Evolutionary conservation across 2,329 filamentous ascomycete species (phyloP), one percentile per base, ranked within the genome.

Genomic region (Fusarium coffeatum): DNA sequence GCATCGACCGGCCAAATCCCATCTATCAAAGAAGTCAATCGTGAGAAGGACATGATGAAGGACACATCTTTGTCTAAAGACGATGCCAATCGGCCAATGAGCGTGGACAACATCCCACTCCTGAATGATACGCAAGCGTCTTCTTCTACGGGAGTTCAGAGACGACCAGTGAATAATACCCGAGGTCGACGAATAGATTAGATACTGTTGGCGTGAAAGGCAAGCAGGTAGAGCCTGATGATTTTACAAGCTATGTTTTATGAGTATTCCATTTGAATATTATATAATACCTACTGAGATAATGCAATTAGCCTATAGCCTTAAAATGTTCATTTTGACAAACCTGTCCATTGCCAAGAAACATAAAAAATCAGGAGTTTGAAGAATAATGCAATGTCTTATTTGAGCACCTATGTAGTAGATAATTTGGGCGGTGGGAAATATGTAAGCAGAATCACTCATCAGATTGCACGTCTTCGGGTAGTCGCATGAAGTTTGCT

Each of bases 61-160:
- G 66, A 42, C 20, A 61, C 67, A 12, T 53, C 59, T 40, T 50
- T 69, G 22, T 65, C 72, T 3, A 71, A 67, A 48, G 64, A 70
- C 11, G 68, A 56, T 9, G 70, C 65, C n/a, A 64, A 66, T 27
- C 74, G 73, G 28, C 71, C 65, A 15, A 72, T 74, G 11, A 78
- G 76, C 48, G 76, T 90, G 3, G 88, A 90, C 64, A 80, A 83
- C 20, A 90, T 90, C 48, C 88, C 88, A 4, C 76, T 90, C 30
- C 78, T 91, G 18, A 85, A 87, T 18, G 84, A 87, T 55, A 74
- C 76, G 43, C 72, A 72, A 13, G 72, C 69, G 9, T 74, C 74
- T 5, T 75, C 69, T 16, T 77, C 81, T 8, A 85, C 82, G 3
- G 82, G 83, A 4, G 71, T 84, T 37, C 85, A 87, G 55, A 78